Conservation (phyloP, 768 basidiomycete genomes). For the Termitomyces sp. region DNA sequence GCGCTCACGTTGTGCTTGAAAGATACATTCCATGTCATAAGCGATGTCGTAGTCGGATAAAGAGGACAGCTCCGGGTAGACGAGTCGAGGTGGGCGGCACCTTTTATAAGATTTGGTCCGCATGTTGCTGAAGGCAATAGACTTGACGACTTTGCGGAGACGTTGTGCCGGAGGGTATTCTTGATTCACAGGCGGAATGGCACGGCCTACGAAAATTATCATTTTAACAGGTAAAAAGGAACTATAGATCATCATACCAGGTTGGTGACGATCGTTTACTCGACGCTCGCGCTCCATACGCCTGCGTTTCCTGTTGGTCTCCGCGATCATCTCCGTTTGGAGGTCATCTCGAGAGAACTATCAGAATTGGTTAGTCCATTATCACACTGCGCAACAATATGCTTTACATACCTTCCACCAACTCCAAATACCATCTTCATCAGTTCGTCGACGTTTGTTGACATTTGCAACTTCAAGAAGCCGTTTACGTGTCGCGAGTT, state of each 20-base stretch:
- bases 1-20: conserved; percentile 31
- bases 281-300: conserved; percentile 83
- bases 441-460: conserved; percentile 53
- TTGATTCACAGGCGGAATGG: conserved; percentile 50
- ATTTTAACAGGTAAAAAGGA: not conserved
- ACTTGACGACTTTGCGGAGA: conserved; percentile 61
- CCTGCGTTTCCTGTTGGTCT: conserved; percentile 82
- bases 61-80: conserved; percentile 41
- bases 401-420: conserved; percentile 74
- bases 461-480: conserved; percentile 61
- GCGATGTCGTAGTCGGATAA: conserved; percentile 43
- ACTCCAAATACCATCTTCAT: conserved; percentile 79
- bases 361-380: conserved; percentile 5
- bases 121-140: conserved; percentile 40
- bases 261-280: conserved; percentile 67
- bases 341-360: conserved; percentile 74
- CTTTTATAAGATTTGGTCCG: conserved; percentile 20
- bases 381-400: not conserved
- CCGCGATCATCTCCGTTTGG: conserved; percentile 84
- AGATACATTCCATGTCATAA: conserved; percentile 49
- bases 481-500: conserved; percentile 72
- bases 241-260: conserved; percentile 41
- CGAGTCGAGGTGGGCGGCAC: conserved; percentile 19
- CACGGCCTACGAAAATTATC: conserved; percentile 38
- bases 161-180: conserved; percentile 52